Base-by-base conservation (phyloP, 1,284 basidiomycete genomes). In the Mycena sp. region DNA sequence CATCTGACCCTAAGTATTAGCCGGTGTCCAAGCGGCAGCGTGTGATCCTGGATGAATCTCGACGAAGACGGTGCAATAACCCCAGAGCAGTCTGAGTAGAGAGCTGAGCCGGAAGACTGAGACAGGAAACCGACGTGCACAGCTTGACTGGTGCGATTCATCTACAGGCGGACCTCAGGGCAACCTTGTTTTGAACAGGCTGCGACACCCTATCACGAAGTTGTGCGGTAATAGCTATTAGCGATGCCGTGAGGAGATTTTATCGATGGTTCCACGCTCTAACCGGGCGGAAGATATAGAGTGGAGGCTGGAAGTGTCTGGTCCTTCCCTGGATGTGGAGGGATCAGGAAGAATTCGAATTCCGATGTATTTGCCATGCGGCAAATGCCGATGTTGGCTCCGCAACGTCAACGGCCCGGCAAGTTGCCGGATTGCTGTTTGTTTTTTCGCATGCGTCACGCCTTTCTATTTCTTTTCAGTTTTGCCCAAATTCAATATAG, bases 181-280 rank as follows among this genome's bases (percentile, higher is more conserved):
- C 6, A 28, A 29, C 19, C 29, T 58, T 26, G 38, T 50, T n/a
- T 21, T 10, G 19, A 48, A 56, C 11, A 29, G 28, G 32, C 5
- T 49, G 26, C n/a, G 9, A 21, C 5, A 37, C 35, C 48, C 40
- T 11, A 29, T 45, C 40, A 23, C 26, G n/a, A 21, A 44, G n/a
- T 21, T 35, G 19, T 19, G 12, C 21, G 12, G 26, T 32, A 49
- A 28, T 40, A 28, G 38, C 30, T 21, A 44, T 32, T 29, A 52
- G 38, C 41, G 41, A 46, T 29, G 49, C 58, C 25, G 29, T 59
- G 49, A 48, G 58, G 50, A 40, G 44, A 26, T 23, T 2, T 14
- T 26, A 17, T 12, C 26, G 50, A 25, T 17, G 16, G 19, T 17
- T 45, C 49, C 48, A 45, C 58, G 49, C 48, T 59, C 6, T 6